Evolutionary conservation across 768 basidiomycete genomes (phyloP).

Genomic region (Chalciporus chontae): DNA sequence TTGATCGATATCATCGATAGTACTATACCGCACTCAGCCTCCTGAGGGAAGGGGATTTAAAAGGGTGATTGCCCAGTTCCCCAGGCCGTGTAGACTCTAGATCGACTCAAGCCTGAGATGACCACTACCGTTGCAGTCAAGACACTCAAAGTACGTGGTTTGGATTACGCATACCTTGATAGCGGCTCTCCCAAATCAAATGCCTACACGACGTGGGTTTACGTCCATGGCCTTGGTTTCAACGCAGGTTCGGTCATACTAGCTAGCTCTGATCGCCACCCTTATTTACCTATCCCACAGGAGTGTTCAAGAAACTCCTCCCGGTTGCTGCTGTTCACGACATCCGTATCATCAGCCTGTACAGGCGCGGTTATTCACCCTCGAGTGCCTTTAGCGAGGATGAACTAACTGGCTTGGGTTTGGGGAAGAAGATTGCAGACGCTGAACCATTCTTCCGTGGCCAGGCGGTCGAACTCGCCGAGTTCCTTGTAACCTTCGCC

Average conservation of each 20-base stretch:
- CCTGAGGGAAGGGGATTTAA: no score
- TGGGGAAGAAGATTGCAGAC: slow-evolving; percentile 15
- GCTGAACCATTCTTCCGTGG: slow-evolving; percentile 11
- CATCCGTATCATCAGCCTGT: slow-evolving; percentile 22
- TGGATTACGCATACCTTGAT: slow-evolving; percentile 21
- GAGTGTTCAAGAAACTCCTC: slow-evolving; percentile 16
- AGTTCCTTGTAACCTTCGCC: slow-evolving; percentile 17
- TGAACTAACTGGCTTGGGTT: slow-evolving; percentile 10
- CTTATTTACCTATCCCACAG: not conserved
- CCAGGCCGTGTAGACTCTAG: no score
- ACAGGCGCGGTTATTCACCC: slow-evolving; percentile 26
- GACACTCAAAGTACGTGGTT: slow-evolving; percentile 12
- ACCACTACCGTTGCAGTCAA: not conserved
- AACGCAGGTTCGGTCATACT: slow-evolving; percentile 18
- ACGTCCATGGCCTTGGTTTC: slow-evolving; percentile 20
- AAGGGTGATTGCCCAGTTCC: no score
- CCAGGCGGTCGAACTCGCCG: slow-evolving; percentile 19
- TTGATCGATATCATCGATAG: no score
- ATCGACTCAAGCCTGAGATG: no score
- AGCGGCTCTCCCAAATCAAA: slow-evolving; percentile 17
- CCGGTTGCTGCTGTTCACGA: slow-evolving; percentile 20
- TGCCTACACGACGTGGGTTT: slow-evolving; percentile 21
- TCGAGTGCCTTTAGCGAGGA: slow-evolving; percentile 21
- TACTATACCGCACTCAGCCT: no score
- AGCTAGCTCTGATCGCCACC: no score